These are phyloP conservation scores for Xylaria curta DNA, from an alignment of 495 filamentous ascomycete species.

Conservation along the genomic window DNA sequence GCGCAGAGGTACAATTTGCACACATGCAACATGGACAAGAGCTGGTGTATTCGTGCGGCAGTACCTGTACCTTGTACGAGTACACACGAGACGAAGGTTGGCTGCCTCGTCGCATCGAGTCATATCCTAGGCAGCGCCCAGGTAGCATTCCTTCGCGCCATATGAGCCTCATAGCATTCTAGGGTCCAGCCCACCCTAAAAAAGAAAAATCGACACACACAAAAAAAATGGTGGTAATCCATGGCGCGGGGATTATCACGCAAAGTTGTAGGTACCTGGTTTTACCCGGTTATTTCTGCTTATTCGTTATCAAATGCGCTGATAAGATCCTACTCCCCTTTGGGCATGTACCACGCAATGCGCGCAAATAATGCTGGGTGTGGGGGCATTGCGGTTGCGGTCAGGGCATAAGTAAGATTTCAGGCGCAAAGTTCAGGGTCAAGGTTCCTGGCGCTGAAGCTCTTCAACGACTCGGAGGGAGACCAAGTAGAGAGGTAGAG, in stretches of 20 bases:
- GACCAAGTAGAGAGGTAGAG: conserved; percentile 4
- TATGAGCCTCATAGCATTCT: conserved; percentile 38
- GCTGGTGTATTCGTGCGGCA: conserved; percentile 28
- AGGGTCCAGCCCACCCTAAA: conserved; percentile 33
- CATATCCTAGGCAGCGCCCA: conserved; percentile 40
- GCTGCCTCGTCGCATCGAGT: conserved; percentile 41
- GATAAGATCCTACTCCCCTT: conserved; percentile 22
- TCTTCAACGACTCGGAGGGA: neutral
- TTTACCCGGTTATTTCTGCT: conserved; percentile 21
- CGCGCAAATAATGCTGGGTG: conserved; percentile 20
- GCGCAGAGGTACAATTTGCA: conserved; percentile 33
- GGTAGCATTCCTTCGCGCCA: conserved; percentile 32
- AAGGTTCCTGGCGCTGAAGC: neutral
- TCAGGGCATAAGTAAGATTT: conserved; percentile 17
- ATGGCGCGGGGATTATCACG: conserved; percentile 27
- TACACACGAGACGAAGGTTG: conserved; percentile 30
- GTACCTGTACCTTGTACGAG: conserved; percentile 34
- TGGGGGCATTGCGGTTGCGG: conserved; percentile 25
- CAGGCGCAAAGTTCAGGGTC: conserved; percentile 12
- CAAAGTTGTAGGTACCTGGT: conserved; percentile 8
- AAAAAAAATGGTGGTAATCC: conserved; percentile 24
- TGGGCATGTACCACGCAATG: conserved; percentile 17
- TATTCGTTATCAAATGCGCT: conserved; percentile 22
- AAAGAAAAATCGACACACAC: conserved; percentile 1
- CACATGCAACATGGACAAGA: conserved; percentile 33